phyloP scores from a whole-genome alignment of 331 rosid species.

The Prunus yedoensis region DNA sequence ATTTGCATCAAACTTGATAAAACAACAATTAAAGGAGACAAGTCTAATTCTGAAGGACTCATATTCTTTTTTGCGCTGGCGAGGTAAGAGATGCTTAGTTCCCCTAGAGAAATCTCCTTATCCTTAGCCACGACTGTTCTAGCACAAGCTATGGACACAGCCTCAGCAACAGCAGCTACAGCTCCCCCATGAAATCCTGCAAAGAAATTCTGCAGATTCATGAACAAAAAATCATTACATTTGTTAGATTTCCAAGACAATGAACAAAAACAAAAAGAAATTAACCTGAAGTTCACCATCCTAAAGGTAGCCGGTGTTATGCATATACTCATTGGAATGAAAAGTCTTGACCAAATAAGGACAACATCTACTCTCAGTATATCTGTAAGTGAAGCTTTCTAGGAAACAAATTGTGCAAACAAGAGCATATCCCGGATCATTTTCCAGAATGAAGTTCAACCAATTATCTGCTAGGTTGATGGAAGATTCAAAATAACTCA shows the following conservation, averaged over 20 bases:
- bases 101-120: slow-evolving; percentile 78
- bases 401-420: too few species aligned
- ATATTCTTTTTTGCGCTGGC: slow-evolving; percentile 60
- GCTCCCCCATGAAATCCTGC: slow-evolving; percentile 74
- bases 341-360: too few species aligned
- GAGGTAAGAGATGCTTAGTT: slow-evolving; percentile 74
- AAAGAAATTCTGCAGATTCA: slow-evolving; percentile 59
- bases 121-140: slow-evolving; percentile 63
- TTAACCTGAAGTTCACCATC: not conserved
- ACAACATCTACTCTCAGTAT: too few species aligned
- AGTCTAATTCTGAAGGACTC: slow-evolving; percentile 27
- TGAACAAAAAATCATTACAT: not conserved
- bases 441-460: too few species aligned
- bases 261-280: not conserved
- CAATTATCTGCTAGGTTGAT: too few species aligned
- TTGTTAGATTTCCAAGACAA: not conserved
- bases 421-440: too few species aligned
- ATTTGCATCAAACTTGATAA: not conserved
- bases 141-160: slow-evolving; percentile 64
- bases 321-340: too few species aligned
- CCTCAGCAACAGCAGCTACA: slow-evolving; percentile 64
- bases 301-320: too few species aligned
- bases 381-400: too few species aligned
- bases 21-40: not conserved
- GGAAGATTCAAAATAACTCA: too few species aligned